Base-by-base conservation (phyloP, 805 yeast genomes). In the Kluyveromyces starmeri region DNA sequence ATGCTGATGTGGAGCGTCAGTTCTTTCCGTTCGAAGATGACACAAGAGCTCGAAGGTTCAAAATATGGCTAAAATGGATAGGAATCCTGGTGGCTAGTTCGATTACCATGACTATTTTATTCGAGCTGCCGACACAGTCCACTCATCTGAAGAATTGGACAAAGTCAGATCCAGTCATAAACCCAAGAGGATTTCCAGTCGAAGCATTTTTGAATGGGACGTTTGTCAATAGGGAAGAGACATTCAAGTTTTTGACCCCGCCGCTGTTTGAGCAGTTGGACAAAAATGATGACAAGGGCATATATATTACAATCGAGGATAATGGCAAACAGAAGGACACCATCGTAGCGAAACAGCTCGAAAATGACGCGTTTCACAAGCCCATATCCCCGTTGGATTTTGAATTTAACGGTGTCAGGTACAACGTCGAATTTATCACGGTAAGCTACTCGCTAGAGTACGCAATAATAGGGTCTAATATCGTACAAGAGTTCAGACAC, bases 401-500 rank as follows among this genome's bases (percentile, higher is more conserved):
- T 35, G 44, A 44, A 0, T 71, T 66, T 47, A 55, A 64, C 2
- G 74, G 65, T 2, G 43, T 50, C 0, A 57, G 54, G 2, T 54
- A 71, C 28, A 30, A 41, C 0, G 61, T 79, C 2, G 64, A 67
- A 5, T 44, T 60, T 0, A 48, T 67, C 9, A 58, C 66, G 4
- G 58, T 78, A 6, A 73, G 70, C 43, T 60, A 65, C 25, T 51
- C 64, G 7, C 53, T 69, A 13, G 57, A 67, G 15, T 67, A 61
- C 46, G 79, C 75, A 1, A 52, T 89, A 9, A 52, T 85, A 2
- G 58, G 59, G 4, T 67, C 92, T 0, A 70, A 83, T 36, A 37
- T 41, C 9, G 50, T 54, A 10, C 48, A 51, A 20, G 71, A 75
- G 47, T 84, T 77, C 70, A 68, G 95, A 43, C 85, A 84, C 51